These are phyloP conservation scores for Candida caryicola DNA, from an alignment of 805 yeast genomes.

Conservation along the genomic window DNA sequence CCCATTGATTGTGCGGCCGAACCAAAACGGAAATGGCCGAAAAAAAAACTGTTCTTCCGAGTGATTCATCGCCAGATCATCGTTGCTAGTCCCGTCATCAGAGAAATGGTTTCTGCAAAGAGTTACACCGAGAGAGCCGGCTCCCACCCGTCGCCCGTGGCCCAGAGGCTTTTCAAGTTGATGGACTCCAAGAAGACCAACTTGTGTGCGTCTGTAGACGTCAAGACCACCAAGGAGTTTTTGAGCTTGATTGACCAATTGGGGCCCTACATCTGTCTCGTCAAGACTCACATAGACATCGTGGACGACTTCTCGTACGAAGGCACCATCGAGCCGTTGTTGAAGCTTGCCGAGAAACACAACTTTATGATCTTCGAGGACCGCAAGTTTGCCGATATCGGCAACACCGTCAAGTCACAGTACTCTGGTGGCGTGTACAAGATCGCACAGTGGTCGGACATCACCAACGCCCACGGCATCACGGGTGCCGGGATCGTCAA, in stretches of 20 bases:
- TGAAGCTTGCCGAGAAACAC: slow-evolving; percentile 72
- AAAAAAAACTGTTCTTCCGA: too few species aligned
- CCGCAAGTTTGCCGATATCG: slow-evolving; percentile 97
- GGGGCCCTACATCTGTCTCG: slow-evolving; percentile 89
- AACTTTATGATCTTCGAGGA: slow-evolving; percentile 93
- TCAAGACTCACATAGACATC: slow-evolving; percentile 93
- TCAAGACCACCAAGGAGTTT: slow-evolving; percentile 74
- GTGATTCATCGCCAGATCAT: too few species aligned
- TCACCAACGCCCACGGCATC: slow-evolving; percentile 96
- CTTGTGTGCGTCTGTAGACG: slow-evolving; percentile 93
- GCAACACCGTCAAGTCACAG: slow-evolving; percentile 93
- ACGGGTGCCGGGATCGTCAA: slow-evolving; percentile 92
- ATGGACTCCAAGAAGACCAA: slow-evolving; percentile 83
- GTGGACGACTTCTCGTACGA: slow-evolving; percentile 85
- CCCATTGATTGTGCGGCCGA: too few species aligned
- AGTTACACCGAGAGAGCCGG: slow-evolving; percentile 70
- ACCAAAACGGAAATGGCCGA: too few species aligned
- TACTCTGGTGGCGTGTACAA: slow-evolving; percentile 86
- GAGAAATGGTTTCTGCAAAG: slow-evolving; percentile 23
- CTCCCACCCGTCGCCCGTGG: slow-evolving; percentile 74
- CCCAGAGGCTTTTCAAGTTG: slow-evolving; percentile 63
- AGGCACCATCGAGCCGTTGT: slow-evolving; percentile 71
- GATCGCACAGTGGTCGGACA: slow-evolving; percentile 93
- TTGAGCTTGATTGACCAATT: slow-evolving; percentile 67
- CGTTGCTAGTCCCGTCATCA: too few species aligned